Evolutionary conservation across 306 rosid species (phyloP).

Genomic region (Lathyrus tuberosus): DNA sequence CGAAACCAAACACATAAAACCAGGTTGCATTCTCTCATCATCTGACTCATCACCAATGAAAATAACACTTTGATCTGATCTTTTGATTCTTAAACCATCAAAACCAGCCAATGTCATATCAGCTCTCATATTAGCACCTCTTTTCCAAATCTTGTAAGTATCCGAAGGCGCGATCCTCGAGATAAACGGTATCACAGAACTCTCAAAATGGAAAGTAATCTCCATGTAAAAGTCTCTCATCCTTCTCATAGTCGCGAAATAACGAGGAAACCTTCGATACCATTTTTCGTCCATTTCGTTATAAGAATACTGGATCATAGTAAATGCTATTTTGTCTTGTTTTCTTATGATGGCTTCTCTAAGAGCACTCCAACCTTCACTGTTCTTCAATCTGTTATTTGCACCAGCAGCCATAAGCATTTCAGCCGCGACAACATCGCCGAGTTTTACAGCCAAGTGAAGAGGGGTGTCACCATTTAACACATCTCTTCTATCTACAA

Average conservation of each 20-base stretch:
- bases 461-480: slow-evolving; percentile 84
- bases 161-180: slow-evolving; percentile 97
- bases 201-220: slow-evolving; percentile 91
- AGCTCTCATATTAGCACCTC: slow-evolving; percentile 90
- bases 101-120: slow-evolving; percentile 97
- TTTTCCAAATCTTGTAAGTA: slow-evolving; percentile 92
- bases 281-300: slow-evolving; percentile 68
- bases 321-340: slow-evolving; percentile 67
- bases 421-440: slow-evolving; percentile 60
- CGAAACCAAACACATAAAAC: slow-evolving; percentile 64
- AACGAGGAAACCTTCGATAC: slow-evolving; percentile 82
- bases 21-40: slow-evolving; percentile 58
- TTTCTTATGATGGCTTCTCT: slow-evolving; percentile 70
- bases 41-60: slow-evolving; percentile 87
- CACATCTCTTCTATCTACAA: slow-evolving; percentile 77
- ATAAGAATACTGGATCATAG: slow-evolving; percentile 61
- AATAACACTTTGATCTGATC: slow-evolving; percentile 79
- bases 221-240: slow-evolving; percentile 96
- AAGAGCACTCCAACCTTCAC: slow-evolving; percentile 88
- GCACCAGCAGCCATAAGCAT: slow-evolving; percentile 85
- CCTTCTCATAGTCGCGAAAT: slow-evolving; percentile 68
- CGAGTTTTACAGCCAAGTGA: slow-evolving; percentile 78
- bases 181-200: slow-evolving; percentile 93
- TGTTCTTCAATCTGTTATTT: slow-evolving; percentile 75
- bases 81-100: slow-evolving; percentile 88